These are phyloP conservation scores for Nemania diffusa DNA, from an alignment of 2,329 filamentous ascomycete genomes.

Conservation along the genomic window DNA sequence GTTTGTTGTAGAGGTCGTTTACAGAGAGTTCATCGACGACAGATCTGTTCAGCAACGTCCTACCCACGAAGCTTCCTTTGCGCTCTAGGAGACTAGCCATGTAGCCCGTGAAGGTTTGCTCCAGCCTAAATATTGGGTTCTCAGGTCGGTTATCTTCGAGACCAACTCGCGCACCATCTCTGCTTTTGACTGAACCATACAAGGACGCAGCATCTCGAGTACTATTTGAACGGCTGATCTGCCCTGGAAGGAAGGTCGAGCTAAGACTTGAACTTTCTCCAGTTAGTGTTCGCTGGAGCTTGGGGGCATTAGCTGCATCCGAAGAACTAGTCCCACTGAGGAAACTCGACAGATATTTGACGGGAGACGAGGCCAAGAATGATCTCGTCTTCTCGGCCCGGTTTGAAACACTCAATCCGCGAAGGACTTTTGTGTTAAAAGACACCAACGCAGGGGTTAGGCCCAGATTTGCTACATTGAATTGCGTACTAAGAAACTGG, in stretches of 20 bases:
- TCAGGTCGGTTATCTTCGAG: constrained; percentile 65
- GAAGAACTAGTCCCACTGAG: constrained; percentile 69
- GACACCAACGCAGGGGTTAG: constrained; percentile 76
- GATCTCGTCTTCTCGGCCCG: constrained; percentile 73
- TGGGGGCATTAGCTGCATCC: constrained; percentile 52
- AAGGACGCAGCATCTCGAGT: constrained; percentile 61
- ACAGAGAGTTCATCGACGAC: constrained; percentile 81
- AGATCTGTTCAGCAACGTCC: constrained; percentile 75
- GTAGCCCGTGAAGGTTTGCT: constrained; percentile 87
- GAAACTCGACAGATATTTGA: constrained; percentile 88
- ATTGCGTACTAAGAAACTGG: constrained; percentile 76
- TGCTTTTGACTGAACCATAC: constrained; percentile 64
- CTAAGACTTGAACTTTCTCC: constrained; percentile 49
- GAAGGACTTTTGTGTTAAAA: constrained; percentile 81
- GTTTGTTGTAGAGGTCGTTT: constrained; percentile 89
- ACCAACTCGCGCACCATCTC: constrained; percentile 55
- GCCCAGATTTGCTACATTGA: constrained; percentile 71
- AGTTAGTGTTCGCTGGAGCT: constrained; percentile 55
- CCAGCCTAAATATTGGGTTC: constrained; percentile 77
- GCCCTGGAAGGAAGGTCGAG: constrained; percentile 54
- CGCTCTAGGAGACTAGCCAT: constrained; percentile 83
- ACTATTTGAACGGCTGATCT: constrained; percentile 57
- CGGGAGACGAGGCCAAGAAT: constrained; percentile 83
- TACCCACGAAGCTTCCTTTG: constrained; percentile 87
- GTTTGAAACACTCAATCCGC: constrained; percentile 71